Evolutionary conservation across 179 eudicot genomes (phyloP).

Genomic region (Drosera spatulata): DNA sequence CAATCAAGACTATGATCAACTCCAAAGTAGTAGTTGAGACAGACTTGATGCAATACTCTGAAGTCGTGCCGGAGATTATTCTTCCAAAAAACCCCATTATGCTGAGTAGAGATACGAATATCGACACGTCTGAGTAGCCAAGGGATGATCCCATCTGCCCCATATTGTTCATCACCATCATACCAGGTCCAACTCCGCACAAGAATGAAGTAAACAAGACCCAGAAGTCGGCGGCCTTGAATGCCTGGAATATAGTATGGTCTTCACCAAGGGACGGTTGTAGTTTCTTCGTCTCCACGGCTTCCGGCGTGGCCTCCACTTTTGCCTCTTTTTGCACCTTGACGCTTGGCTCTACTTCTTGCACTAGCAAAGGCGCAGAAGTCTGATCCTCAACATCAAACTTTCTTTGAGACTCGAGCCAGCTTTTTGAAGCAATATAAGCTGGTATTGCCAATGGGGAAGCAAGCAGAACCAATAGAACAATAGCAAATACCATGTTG

Average conservation of each 20-base stretch:
- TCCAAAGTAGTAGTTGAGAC: not conserved
- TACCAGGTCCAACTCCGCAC: constrained; percentile 91
- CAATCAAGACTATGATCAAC: not conserved
- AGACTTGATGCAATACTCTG: constrained; percentile 77
- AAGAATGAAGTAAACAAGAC: constrained; percentile 73
- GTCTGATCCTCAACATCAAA: constrained; percentile 24
- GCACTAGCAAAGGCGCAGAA: constrained; percentile 40
- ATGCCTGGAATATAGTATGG: constrained; percentile 66
- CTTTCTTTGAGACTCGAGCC: constrained; percentile 9
- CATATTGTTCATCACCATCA: constrained; percentile 89
- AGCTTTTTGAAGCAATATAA: constrained; percentile 30
- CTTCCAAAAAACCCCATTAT: constrained; percentile 92
- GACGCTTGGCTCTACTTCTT: constrained; percentile 4
- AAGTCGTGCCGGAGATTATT: constrained; percentile 64
- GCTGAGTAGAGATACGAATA: constrained; percentile 78
- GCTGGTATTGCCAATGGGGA: constrained; percentile 59
- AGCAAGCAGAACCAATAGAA: constrained; percentile 49
- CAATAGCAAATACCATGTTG: constrained; percentile 28
- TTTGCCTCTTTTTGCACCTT: constrained; percentile 10
- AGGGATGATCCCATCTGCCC: constrained; percentile 91
- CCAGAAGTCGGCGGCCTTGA: constrained; percentile 76
- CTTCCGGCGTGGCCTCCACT: constrained; percentile 4
- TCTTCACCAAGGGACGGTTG: constrained; percentile 73
- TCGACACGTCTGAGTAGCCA: constrained; percentile 72
- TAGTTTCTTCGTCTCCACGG: constrained; percentile 15